phyloP scores from a whole-genome alignment of 1,284 basidiomycete genomes.

The Exobasidium rhododendri region DNA sequence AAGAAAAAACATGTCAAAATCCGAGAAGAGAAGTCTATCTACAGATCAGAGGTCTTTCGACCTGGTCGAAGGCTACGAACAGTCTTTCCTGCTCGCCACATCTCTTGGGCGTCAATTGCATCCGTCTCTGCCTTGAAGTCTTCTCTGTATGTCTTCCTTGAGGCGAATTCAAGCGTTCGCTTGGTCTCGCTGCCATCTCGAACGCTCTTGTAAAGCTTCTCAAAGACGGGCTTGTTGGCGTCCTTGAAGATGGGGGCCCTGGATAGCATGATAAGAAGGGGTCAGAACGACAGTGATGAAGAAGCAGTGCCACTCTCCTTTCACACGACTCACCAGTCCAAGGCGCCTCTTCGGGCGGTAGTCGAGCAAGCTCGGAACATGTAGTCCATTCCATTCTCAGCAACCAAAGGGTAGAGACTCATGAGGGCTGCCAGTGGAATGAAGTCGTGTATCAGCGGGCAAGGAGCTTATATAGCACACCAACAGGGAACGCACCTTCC shows the following conservation, averaged over 20 bases:
- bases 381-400: constrained; percentile 97
- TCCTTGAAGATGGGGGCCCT: constrained; percentile 88
- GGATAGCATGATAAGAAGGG: not conserved
- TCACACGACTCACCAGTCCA: constrained; percentile 84
- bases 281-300: not conserved
- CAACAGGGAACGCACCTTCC: not conserved
- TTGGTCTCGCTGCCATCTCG: constrained; percentile 92
- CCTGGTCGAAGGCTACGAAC: constrained; percentile 51
- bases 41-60: constrained; percentile 6
- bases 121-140: constrained; percentile 90
- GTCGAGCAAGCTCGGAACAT: constrained; percentile 95
- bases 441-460: constrained; percentile 70
- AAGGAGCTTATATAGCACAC: not conserved
- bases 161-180: constrained; percentile 94
- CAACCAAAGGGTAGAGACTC: constrained; percentile 95
- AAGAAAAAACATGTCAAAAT: too few relatives aligned
- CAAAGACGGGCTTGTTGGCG: constrained; percentile 88
- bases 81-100: constrained; percentile 63
- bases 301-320: not conserved
- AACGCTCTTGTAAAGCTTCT: constrained; percentile 90
- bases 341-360: constrained; percentile 94
- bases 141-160: constrained; percentile 84
- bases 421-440: constrained; percentile 73
- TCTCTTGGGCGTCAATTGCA: constrained; percentile 94
- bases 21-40: not conserved